Conservation (phyloP, 2,329 filamentous ascomycete species). For the Metarhizium rileyi region DNA sequence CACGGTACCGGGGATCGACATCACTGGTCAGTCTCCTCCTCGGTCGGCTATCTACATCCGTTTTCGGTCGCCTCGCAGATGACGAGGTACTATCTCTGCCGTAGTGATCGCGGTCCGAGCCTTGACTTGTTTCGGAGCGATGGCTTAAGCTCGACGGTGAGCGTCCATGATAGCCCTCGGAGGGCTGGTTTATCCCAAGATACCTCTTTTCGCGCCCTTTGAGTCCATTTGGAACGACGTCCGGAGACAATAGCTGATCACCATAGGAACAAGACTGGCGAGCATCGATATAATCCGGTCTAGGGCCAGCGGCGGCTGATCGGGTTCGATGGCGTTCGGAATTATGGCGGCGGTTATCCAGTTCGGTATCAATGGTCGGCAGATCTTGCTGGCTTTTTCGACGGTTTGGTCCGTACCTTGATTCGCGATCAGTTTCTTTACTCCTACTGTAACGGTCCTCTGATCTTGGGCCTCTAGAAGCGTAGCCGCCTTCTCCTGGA, state of each 20-base stretch:
- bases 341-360: slow-evolving; percentile 17
- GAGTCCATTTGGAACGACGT: slow-evolving; percentile 30
- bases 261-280: slow-evolving; percentile 18
- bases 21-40: slow-evolving; percentile 24
- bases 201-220: slow-evolving; percentile 34
- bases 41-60: slow-evolving; percentile 17
- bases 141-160: slow-evolving; percentile 23
- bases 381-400: slow-evolving; percentile 29
- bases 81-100: slow-evolving; percentile 18
- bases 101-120: slow-evolving; percentile 15
- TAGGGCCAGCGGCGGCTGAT: slow-evolving; percentile 23
- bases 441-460: background rate
- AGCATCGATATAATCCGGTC: slow-evolving; percentile 23
- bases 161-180: slow-evolving; percentile 23
- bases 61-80: slow-evolving; percentile 17
- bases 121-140: slow-evolving; percentile 15
- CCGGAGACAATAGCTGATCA: slow-evolving; percentile 30
- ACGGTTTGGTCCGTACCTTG: slow-evolving; percentile 16
- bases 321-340: slow-evolving; percentile 25
- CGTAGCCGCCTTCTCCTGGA: too few species aligned
- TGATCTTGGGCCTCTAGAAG: too few species aligned
- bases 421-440: background rate
- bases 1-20: slow-evolving; percentile 16
- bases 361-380: slow-evolving; percentile 34
- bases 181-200: slow-evolving; percentile 14